These are phyloP conservation scores for Astrephomene gubernaculifera DNA, from an alignment of 139 green algal species.

Conservation along the genomic window DNA sequence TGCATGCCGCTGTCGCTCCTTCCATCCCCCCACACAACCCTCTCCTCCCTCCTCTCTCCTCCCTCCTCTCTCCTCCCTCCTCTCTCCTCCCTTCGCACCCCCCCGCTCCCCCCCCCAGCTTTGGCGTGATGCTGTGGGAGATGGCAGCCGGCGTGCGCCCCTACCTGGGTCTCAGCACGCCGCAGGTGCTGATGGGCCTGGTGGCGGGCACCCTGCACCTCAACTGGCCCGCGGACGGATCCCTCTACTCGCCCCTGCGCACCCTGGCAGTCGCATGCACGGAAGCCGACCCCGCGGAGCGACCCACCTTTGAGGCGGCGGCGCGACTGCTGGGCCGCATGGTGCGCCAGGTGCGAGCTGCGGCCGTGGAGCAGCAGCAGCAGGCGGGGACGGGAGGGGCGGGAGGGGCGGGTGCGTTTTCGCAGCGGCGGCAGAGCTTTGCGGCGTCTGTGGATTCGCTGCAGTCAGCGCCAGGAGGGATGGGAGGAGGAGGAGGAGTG, in stretches of 20 bases:
- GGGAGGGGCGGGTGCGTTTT: too few species aligned
- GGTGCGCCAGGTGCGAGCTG: slow-evolving; percentile 21
- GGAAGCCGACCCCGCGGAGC: slow-evolving; percentile 19
- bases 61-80: neutral
- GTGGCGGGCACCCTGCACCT: slow-evolving; percentile 37
- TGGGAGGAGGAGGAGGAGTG: too few species aligned
- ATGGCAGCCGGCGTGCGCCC: slow-evolving; percentile 30
- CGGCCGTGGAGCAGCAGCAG: slow-evolving; percentile 20
- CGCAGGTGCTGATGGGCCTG: slow-evolving; percentile 42
- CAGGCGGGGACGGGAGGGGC: too few species aligned
- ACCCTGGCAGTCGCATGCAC: slow-evolving; percentile 33
- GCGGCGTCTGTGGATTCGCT: slow-evolving; percentile 26
- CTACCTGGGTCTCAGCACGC: slow-evolving; percentile 45
- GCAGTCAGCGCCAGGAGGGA: too few species aligned
- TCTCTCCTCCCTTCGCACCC: neutral
- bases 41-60: neutral
- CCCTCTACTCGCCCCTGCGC: slow-evolving; percentile 36
- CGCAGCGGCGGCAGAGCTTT: slow-evolving; percentile 27
- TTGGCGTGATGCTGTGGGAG: slow-evolving; percentile 50
- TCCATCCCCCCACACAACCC: too few species aligned
- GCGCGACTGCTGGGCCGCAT: slow-evolving; percentile 36
- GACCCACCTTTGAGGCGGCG: slow-evolving; percentile 21
- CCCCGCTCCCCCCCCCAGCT: neutral
- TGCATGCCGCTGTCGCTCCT: too few species aligned
- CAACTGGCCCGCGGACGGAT: slow-evolving; percentile 37